phyloP scores from a whole-genome alignment of 371 early-diverging fungal genomes.

The Aphelidium insulamus region DNA sequence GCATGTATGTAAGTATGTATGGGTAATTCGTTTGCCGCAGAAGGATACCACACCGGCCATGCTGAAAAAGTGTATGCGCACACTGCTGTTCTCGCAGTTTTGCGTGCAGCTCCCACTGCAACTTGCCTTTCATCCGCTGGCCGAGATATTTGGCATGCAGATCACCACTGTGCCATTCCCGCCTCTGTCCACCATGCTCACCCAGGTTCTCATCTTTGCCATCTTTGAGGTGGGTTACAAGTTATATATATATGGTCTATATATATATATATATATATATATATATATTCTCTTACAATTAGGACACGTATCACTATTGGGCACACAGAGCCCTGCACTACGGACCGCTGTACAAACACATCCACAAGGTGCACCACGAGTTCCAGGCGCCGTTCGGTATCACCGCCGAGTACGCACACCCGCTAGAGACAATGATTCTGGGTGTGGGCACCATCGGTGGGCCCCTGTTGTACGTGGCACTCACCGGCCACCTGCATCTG shows the following conservation, averaged over 20 bases:
- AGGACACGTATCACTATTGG: constrained; percentile 55
- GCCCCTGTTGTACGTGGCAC: constrained; percentile 33
- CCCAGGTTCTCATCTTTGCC: constrained; percentile 45
- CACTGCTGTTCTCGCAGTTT: constrained; percentile 48
- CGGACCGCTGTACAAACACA: constrained; percentile 57
- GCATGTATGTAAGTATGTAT: background rate
- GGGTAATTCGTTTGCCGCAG: constrained; percentile 7
- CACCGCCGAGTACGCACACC: constrained; percentile 67
- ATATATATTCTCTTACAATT: too few species aligned
- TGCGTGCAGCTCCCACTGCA: constrained; percentile 62
- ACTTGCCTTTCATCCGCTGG: constrained; percentile 60
- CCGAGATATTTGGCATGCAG: constrained; percentile 55
- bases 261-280: too few species aligned
- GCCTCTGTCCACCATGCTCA: constrained; percentile 28
- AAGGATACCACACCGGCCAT: constrained; percentile 35
- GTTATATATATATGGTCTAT: too few species aligned
- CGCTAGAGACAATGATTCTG: constrained; percentile 47
- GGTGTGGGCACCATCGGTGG: constrained; percentile 52
- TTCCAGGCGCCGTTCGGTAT: constrained; percentile 75
- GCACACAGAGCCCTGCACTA: constrained; percentile 69
- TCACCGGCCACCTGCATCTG: constrained; percentile 38
- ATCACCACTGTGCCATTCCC: constrained; percentile 64
- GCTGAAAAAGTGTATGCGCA: constrained; percentile 46
- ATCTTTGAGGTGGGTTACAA: constrained; percentile 41
- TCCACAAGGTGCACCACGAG: constrained; percentile 87